phyloP scores from a whole-genome alignment of 2,329 filamentous ascomycete genomes.

The Trichoderma lentiforme region DNA sequence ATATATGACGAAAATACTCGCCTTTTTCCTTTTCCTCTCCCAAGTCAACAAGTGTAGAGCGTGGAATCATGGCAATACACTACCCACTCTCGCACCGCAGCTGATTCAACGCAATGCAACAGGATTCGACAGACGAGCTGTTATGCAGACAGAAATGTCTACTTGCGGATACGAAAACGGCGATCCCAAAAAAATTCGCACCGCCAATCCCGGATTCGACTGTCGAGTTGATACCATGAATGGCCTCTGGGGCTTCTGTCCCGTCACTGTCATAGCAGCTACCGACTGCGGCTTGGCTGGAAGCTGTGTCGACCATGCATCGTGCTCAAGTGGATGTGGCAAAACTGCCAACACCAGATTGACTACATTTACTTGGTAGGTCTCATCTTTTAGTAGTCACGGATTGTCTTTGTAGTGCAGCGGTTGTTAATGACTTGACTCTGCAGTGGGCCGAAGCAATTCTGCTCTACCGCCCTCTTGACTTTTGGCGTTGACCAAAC shows the following conservation, averaged over 20 bases:
- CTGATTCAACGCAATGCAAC: background rate
- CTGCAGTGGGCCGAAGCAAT: conserved; percentile 20
- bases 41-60: background rate
- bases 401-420: background rate
- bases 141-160: conserved; percentile 24
- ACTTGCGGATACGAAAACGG: conserved; percentile 34
- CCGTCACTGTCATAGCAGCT: conserved; percentile 33
- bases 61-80: background rate
- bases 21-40: background rate
- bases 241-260: conserved; percentile 40
- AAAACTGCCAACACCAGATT: conserved; percentile 23
- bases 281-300: conserved; percentile 39
- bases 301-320: conserved; percentile 32
- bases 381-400: background rate
- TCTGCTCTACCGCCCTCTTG: conserved; percentile 36
- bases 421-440: background rate
- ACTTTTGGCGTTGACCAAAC: conserved; percentile 31
- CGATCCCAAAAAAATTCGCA: conserved; percentile 28
- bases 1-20: background rate
- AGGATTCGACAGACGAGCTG: background rate
- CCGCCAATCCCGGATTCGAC: conserved; percentile 34
- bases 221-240: conserved; percentile 35
- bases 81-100: background rate
- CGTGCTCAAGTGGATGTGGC: conserved; percentile 35
- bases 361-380: conserved; percentile 38